A percentile compares a stretch with the other conserved stretches of the same genome.
These are phyloP conservation scores for Fusarium penzigii DNA, from an alignment of 2,329 filamentous ascomycete species.

Conservation along the genomic window DNA sequence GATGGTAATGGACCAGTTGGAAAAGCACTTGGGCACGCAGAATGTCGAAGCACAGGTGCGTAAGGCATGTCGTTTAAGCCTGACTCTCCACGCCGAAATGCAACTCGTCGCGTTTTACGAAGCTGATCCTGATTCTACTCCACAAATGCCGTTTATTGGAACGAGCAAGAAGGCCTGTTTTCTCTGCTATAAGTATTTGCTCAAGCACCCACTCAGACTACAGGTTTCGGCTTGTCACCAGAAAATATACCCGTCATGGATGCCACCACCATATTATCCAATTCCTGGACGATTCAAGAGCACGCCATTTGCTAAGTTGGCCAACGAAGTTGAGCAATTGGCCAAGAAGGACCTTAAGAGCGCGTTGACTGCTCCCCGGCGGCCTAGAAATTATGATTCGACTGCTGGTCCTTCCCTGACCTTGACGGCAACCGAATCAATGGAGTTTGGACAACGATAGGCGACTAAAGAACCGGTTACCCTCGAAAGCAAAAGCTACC, in stretches of 20 bases:
- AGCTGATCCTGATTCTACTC: conserved; percentile 18
- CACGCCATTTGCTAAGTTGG: conserved; percentile 1
- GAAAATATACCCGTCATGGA: conserved; percentile 36
- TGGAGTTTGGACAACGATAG: background rate
- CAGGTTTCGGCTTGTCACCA: conserved; percentile 33
- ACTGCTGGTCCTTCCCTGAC: conserved; percentile 5
- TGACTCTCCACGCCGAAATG: conserved; percentile 35
- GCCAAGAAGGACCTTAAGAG: conserved; percentile 2
- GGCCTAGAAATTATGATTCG: conserved; percentile 3
- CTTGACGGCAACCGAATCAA: conserved; percentile 1
- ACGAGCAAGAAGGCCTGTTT: conserved; percentile 37
- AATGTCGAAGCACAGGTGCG: conserved; percentile 15
- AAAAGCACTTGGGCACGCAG: background rate
- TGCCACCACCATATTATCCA: conserved; percentile 17
- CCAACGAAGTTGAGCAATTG: conserved; percentile 1
- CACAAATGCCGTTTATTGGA: conserved; percentile 29
- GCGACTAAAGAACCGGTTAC: background rate
- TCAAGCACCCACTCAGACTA: conserved; percentile 24
- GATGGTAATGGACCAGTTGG: conserved; percentile 16
- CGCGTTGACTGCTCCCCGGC: conserved; percentile 1
- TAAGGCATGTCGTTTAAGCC: conserved; percentile 15
- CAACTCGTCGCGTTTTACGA: conserved; percentile 35
- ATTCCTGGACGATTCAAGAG: conserved; percentile 2
- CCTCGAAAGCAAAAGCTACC: background rate
- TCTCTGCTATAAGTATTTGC: conserved; percentile 31